Base-by-base conservation (phyloP, 768 basidiomycete species). In the Hemileccinum impolitum region DNA sequence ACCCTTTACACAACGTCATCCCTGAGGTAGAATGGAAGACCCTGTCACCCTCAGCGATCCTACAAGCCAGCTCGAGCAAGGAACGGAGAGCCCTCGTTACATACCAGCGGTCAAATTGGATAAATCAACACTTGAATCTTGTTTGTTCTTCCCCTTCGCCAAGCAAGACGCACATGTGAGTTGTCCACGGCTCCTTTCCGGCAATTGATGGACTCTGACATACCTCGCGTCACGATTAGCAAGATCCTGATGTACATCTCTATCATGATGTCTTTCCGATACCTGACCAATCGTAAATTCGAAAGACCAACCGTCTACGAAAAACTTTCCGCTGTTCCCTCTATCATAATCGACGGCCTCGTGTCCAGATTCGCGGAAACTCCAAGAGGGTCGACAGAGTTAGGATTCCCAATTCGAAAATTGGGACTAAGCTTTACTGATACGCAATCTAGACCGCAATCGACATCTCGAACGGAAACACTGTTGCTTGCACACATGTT, bases 171-270 rank as follows among this genome's bases (percentile, higher is more conserved):
- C 77, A 76, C 18, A 59, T 88, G 90, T 89, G 54, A 44, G 82
- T 71, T 35, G 26, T 17, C 8, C 4, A 34, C 14, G 8, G 1
- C 32, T 57, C 39, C 43, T 39, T 42, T n/a, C 6, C 23, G 2
- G 17, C 18, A 30, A 18, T 1, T 13, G 17, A n/a, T 17, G 35
- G 4, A 17, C 12, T 19, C 25, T 66, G 39, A 57, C 25, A n/a
- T 39, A 0, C 11, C 28, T 21, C 6, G 6, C n/a, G 28, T 36
- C 26, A 17, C 23, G 3, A 37, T 28, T 59, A 92, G 90, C 41
- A 87, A 85, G 69, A 79, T 88, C 40, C 58, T 93, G 26, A 71
- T 85, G 49, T 94, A 92, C 70, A 84, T 95, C 54, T 82, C 92
- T 1, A 71, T 79, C n/a, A 84, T 98, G 78, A 72, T 94, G 51